Evolutionary conservation across 2,329 filamentous ascomycete genomes (phyloP).

Genomic region (Phaeoacremonium minimum): DNA sequence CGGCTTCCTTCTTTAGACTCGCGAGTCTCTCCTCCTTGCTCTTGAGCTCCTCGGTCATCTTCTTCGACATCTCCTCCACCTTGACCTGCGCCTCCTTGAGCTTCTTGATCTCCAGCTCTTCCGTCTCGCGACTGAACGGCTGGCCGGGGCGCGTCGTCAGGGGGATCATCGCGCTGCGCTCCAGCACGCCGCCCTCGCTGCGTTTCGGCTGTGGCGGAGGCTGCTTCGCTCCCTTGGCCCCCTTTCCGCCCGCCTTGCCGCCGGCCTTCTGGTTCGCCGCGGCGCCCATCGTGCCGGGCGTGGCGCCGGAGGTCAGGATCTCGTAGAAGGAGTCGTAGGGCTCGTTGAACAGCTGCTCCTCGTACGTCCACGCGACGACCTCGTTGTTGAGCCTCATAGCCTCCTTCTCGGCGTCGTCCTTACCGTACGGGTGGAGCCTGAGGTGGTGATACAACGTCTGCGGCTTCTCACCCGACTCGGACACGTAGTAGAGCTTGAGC

Average conservation of each 20-base stretch:
- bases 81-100: slow-evolving; percentile 60
- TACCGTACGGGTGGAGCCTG: slow-evolving; percentile 84
- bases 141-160: slow-evolving; percentile 60
- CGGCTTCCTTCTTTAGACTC: slow-evolving; percentile 53
- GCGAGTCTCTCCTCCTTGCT: slow-evolving; percentile 59
- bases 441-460: slow-evolving; percentile 94
- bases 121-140: slow-evolving; percentile 70
- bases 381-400: slow-evolving; percentile 53
- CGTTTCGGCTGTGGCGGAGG: slow-evolving; percentile 22
- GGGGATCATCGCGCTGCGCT: slow-evolving; percentile 73
- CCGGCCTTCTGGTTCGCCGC: slow-evolving; percentile 49
- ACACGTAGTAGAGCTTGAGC: slow-evolving; percentile 88
- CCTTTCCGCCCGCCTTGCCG: slow-evolving; percentile 43
- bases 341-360: slow-evolving; percentile 96
- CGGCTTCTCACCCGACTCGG: slow-evolving; percentile 85
- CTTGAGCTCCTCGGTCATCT: slow-evolving; percentile 56
- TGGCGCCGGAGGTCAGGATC: slow-evolving; percentile 69
- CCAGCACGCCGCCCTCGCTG: slow-evolving; percentile 49
- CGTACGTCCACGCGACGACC: slow-evolving; percentile 78
- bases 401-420: slow-evolving; percentile 70
- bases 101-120: slow-evolving; percentile 57
- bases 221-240: slow-evolving; percentile 33
- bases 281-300: slow-evolving; percentile 10
- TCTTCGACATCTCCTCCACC: slow-evolving; percentile 56
- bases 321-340: slow-evolving; percentile 91